phyloP scores from a whole-genome alignment of 345 rosid genomes.

The Gossypium thurberi region DNA sequence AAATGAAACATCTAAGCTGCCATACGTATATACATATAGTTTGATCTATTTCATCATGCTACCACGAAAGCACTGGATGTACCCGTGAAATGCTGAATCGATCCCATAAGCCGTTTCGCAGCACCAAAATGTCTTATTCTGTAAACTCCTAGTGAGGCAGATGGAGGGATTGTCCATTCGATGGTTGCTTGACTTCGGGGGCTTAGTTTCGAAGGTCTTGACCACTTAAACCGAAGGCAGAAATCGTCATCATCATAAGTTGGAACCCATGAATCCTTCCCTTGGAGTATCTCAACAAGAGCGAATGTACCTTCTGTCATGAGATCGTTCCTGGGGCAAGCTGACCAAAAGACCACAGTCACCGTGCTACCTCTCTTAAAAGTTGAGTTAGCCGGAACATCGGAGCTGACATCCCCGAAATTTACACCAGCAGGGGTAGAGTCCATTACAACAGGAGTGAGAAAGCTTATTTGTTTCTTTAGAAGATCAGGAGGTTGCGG shows the following conservation, averaged over 20 bases:
- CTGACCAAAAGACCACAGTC: slow-evolving; percentile 81
- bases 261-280: slow-evolving; percentile 69
- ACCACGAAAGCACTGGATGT: slow-evolving; percentile 76
- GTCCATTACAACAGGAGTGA: slow-evolving; percentile 85
- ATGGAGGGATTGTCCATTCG: slow-evolving; percentile 75
- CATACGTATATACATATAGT: not conserved
- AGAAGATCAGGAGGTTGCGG: slow-evolving; percentile 83
- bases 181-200: slow-evolving; percentile 64
- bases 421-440: slow-evolving; percentile 53
- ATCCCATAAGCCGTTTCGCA: slow-evolving; percentile 44
- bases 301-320: slow-evolving; percentile 91
- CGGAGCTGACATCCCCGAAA: slow-evolving; percentile 76
- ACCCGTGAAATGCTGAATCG: slow-evolving; percentile 57
- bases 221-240: slow-evolving; percentile 85
- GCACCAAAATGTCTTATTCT: slow-evolving; percentile 78
- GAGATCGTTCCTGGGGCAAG: slow-evolving; percentile 90
- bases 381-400: slow-evolving; percentile 69
- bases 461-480: slow-evolving; percentile 68
- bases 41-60: slow-evolving; percentile 20
- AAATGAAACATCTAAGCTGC: not conserved
- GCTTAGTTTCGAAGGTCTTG: slow-evolving; percentile 67
- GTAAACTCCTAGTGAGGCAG: slow-evolving; percentile 70
- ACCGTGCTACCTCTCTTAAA: slow-evolving; percentile 65
- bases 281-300: slow-evolving; percentile 71
- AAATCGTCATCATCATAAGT: slow-evolving; percentile 88